phyloP scores from a whole-genome alignment of 768 basidiomycete species.

The Macrolepiota fuliginosa region DNA sequence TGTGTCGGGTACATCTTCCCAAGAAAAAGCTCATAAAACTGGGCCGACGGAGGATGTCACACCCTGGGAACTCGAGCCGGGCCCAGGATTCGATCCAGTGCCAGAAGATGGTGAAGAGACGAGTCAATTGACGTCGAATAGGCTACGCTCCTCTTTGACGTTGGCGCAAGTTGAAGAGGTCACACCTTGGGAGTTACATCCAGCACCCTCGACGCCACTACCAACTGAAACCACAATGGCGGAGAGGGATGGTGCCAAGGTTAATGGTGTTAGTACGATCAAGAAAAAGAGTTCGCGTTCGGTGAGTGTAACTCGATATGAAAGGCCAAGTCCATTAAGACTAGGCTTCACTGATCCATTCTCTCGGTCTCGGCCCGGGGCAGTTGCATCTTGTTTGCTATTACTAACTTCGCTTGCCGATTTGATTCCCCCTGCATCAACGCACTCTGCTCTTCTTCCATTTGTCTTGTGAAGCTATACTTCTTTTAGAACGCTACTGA shows the following conservation, averaged over 20 bases:
- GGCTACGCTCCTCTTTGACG: conserved; percentile 21
- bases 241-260: background rate
- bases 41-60: conserved; percentile 27
- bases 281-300: conserved; percentile 10
- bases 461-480: background rate
- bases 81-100: background rate
- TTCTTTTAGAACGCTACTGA: conserved; percentile 1
- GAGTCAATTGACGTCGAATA: conserved; percentile 9
- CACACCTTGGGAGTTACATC: conserved; percentile 29
- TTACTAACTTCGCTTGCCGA: background rate
- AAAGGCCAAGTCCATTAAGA: background rate
- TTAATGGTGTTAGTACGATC: conserved; percentile 3
- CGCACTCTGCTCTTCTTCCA: background rate
- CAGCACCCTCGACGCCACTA: conserved; percentile 18
- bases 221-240: background rate
- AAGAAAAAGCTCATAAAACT: conserved; percentile 15
- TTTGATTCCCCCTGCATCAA: background rate
- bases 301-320: conserved; percentile 14
- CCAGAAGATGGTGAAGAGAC: conserved; percentile 5
- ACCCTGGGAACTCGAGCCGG: conserved; percentile 28
- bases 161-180: conserved; percentile 27
- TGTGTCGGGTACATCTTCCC: conserved; percentile 2
- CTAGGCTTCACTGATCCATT: background rate
- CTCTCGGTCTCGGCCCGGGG: background rate
- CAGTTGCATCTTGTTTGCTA: background rate